A percentile compares a stretch with the other conserved stretches of the same genome.
Conservation (phyloP, 345 rosid genomes). For the Syzygium aqueum region DNA sequence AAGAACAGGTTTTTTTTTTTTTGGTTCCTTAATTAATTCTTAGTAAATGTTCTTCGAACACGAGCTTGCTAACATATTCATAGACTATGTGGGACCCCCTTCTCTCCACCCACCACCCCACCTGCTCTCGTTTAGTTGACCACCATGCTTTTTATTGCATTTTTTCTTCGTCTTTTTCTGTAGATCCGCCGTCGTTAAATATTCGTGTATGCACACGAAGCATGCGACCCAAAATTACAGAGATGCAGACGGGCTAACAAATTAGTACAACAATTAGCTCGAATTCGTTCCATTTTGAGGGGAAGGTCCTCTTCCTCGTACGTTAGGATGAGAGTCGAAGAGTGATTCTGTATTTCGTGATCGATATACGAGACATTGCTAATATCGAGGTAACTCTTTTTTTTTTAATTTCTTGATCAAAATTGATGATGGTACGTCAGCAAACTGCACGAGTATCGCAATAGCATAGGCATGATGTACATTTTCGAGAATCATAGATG, state of each 20-base stretch:
- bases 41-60: neutral
- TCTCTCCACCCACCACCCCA: neutral
- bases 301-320: neutral
- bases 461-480: neutral
- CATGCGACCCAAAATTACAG: neutral
- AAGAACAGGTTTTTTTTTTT: too few species aligned
- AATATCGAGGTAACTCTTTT: neutral
- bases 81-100: neutral
- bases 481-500: neutral
- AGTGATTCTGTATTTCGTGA: neutral
- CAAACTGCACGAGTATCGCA: neutral
- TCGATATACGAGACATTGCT: neutral
- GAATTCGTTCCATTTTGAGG: neutral
- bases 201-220: neutral
- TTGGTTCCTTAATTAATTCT: neutral
- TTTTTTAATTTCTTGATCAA: neutral
- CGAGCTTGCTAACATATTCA: neutral
- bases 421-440: neutral
- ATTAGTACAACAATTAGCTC: neutral
- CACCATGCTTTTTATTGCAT: neutral
- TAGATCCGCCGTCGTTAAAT: neutral
- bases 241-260: neutral
- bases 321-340: neutral
- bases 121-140: neutral
- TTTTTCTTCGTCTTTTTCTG: neutral